Percentiles rank a stretch among this genome's conserved stretches.
Evolutionary conservation across 169 alveolate genomes (phyloP).

Genomic region (Ichthyophthirius multifiliis): DNA sequence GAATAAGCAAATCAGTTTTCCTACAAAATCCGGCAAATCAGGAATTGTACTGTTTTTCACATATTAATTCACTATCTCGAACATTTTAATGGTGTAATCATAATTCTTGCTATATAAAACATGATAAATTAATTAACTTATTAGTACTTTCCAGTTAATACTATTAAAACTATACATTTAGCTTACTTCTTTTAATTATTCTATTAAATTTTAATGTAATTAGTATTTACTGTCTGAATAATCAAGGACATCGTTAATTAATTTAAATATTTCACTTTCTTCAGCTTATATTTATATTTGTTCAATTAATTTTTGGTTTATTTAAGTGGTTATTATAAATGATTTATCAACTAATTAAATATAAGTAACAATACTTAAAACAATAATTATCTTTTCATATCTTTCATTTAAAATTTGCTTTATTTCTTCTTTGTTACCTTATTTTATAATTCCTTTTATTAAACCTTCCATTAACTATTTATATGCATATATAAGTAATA

Average conservation of each 20-base stretch:
- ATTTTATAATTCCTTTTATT: neutral
- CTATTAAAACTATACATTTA: neutral
- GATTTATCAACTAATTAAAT: neutral
- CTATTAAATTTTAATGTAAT: neutral
- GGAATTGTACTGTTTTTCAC: neutral
- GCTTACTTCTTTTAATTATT: neutral
- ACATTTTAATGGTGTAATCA: neutral
- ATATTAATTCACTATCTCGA: neutral
- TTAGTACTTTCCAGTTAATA: neutral
- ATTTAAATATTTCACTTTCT: neutral
- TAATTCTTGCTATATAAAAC: neutral
- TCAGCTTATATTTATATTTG: neutral
- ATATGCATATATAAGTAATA: neutral
- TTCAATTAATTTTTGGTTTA: neutral
- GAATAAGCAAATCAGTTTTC: neutral
- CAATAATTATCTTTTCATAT: neutral
- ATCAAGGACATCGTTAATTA: neutral
- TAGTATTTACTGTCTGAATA: neutral
- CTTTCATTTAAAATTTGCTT: neutral
- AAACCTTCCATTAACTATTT: neutral
- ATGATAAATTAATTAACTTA: neutral
- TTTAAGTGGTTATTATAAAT: neutral
- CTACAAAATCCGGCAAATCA: neutral
- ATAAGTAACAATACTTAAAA: neutral
- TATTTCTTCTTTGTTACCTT: neutral